Evolutionary conservation across 2,329 filamentous ascomycete species (phyloP), one percentile per base, ranked within the genome.

Genomic region (Chaetomiaceae sp.): DNA sequence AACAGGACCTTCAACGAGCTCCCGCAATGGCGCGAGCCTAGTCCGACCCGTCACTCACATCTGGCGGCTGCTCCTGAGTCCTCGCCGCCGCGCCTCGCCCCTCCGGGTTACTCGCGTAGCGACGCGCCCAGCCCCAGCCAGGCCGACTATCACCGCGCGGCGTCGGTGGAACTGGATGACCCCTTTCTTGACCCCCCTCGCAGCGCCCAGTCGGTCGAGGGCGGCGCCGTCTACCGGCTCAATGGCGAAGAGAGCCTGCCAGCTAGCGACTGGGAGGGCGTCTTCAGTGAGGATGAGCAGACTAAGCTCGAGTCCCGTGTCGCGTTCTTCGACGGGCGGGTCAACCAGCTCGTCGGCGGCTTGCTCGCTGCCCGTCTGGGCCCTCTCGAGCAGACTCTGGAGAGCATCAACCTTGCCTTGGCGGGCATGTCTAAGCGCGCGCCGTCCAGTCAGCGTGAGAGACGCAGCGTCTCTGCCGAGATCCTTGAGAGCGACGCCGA

Each of bases 191-290:
- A 79, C 32, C 73, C 69, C 3, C 67, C 71, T 35, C 55, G 65
- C 56, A 68, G 70, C 53, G 67, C 69, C 17, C 71, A 70, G 37
- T 74, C 71, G 1, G 72, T 74, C 36, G 72, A 77, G 30, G 74
- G 77, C n/a, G n/a, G n/a, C 18, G 73, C 76, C 42, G 69, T 88
- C 24, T 77, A 79, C 50, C 77, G 78, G 44, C 72, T 88, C 45
- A 80, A 83, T 56, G 76, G 74, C 49, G 75, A 74, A 27, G 76
- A 78, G 22, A 81, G 79, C 51, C 71, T 83, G 14, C 81, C 84
- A 19, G 78, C 82, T 49, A 96, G 90, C 62, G 91, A 97, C 64
- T 98, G 93, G 93, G 89, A 95, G 60, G 85, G 85, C 60, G 81
- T 84, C 38, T 83, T 96, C 51, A 84, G 85, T 9, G 86, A 88